A percentile compares a stretch with the other conserved stretches of the same genome.
Conservation (phyloP, 2,329 filamentous ascomycete species). For the Thelonectria rubi region DNA sequence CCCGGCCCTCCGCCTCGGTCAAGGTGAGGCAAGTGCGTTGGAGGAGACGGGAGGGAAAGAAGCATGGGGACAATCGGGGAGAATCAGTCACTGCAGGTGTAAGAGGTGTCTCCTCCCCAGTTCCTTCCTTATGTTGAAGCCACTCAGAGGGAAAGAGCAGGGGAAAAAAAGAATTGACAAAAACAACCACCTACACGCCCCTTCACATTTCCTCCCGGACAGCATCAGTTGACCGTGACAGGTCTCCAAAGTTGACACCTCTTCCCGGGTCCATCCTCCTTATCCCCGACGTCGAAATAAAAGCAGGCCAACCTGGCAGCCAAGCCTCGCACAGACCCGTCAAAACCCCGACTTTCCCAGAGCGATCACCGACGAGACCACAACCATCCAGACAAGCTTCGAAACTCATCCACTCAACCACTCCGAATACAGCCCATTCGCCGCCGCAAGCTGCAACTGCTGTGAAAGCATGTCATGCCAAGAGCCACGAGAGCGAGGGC, state of each 20-base stretch:
- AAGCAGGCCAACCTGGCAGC: constrained; percentile 11
- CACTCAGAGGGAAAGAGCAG: neutral
- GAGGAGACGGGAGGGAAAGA: constrained; percentile 2
- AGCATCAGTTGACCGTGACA: constrained; percentile 9
- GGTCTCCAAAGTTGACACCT: neutral
- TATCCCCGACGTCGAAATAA: constrained; percentile 19
- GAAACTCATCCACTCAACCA: constrained; percentile 11
- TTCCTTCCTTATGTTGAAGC: neutral
- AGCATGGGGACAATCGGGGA: neutral
- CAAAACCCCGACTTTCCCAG: constrained; percentile 22
- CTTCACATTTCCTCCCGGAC: neutral
- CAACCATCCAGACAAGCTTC: constrained; percentile 6
- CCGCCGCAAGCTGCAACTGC: neutral
- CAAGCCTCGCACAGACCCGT: constrained; percentile 33
- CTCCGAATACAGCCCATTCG: constrained; percentile 1
- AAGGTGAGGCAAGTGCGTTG: constrained; percentile 1
- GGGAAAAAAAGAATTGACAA: neutral
- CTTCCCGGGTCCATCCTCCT: neutral
- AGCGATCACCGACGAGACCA: constrained; percentile 20
- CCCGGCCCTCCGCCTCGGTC: neutral
- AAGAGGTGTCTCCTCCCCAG: neutral
- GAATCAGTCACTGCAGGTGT: neutral
- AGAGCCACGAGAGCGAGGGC: neutral
- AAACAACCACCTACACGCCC: neutral
- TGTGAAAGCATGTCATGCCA: neutral